These are phyloP conservation scores for Prillingera fragicola DNA, from an alignment of 1,284 basidiomycete genomes.

Conservation along the genomic window DNA sequence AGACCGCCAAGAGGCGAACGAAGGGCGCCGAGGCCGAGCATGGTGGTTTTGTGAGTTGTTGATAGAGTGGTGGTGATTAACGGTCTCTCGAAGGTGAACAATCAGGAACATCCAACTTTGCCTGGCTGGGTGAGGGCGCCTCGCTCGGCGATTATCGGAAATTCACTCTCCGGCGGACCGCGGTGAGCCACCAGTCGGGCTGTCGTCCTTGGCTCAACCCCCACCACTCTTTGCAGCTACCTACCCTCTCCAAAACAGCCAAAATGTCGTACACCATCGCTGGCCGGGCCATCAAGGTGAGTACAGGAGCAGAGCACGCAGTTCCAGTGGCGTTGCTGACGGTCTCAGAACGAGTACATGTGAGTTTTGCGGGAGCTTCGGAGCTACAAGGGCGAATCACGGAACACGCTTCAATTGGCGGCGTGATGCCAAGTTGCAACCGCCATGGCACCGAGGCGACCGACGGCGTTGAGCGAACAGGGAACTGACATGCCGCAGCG, in stretches of 20 bases:
- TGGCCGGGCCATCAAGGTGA: constrained; percentile 47
- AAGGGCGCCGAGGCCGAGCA: constrained; percentile 19
- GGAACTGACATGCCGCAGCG: constrained; percentile 28
- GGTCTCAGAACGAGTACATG: constrained; percentile 44
- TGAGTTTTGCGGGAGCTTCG: constrained; percentile 21
- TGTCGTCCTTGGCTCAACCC: too few relatives aligned
- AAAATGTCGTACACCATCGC: constrained; percentile 49
- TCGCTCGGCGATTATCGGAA: constrained; percentile 12
- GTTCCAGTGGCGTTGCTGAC: not conserved
- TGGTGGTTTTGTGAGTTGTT: constrained; percentile 3
- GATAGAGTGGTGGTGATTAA: not conserved
- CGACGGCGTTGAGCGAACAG: not conserved
- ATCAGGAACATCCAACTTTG: not conserved
- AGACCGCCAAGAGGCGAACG: constrained; percentile 4
- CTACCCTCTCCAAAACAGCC: constrained; percentile 6
- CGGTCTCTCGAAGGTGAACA: not conserved
- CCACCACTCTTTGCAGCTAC: not conserved
- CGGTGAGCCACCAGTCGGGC: too few relatives aligned
- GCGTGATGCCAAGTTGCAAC: too few relatives aligned
- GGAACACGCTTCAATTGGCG: too few relatives aligned
- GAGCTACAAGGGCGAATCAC: not conserved
- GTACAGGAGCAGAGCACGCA: constrained; percentile 6
- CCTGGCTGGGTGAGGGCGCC: constrained; percentile 1
- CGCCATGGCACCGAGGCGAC: not conserved
- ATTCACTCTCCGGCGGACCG: too few relatives aligned